Conservation (phyloP, 2,329 filamentous ascomycete genomes). For the Claviceps sp. region DNA sequence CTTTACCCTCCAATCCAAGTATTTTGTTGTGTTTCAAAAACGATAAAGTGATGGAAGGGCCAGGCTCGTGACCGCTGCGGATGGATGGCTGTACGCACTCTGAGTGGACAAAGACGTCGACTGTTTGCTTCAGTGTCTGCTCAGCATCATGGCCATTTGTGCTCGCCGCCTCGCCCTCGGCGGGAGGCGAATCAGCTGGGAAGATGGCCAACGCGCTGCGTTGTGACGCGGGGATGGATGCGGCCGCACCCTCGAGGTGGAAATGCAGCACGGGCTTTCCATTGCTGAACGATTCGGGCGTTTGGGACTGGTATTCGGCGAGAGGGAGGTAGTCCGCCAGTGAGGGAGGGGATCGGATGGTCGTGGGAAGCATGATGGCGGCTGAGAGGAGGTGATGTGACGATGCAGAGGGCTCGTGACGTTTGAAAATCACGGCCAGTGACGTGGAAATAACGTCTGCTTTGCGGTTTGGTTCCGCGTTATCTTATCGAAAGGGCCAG, state of each 20-base stretch:
- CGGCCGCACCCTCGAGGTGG: constrained; percentile 41
- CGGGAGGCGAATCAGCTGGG: constrained; percentile 23
- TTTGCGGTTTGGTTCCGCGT: too few relatives aligned
- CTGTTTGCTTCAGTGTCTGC: constrained; percentile 29
- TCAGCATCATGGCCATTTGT: constrained; percentile 21
- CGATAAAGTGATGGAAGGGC: not conserved
- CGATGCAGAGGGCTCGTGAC: not conserved
- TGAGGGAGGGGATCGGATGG: constrained; percentile 43
- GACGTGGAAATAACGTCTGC: too few relatives aligned
- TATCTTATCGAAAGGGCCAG: too few relatives aligned
- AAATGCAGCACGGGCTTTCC: constrained; percentile 60
- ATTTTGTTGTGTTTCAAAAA: too few relatives aligned
- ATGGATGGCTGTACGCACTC: constrained; percentile 26
- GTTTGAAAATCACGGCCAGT: too few relatives aligned
- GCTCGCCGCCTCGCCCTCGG: constrained; percentile 10
- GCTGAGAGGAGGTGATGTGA: not conserved
- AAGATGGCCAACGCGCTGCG: constrained; percentile 42
- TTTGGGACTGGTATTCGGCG: constrained; percentile 57
- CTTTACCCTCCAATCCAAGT: too few relatives aligned
- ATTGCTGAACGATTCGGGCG: constrained; percentile 58
- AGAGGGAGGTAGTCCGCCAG: constrained; percentile 49
- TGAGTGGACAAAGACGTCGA: constrained; percentile 47
- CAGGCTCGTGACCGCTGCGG: too few relatives aligned
- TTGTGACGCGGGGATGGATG: constrained; percentile 43
- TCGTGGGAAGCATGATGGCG: constrained; percentile 31